Evolutionary conservation across 306 rosid genomes (phyloP), one percentile per base, ranked within the genome.

Genomic region (Glycine tomentella): DNA sequence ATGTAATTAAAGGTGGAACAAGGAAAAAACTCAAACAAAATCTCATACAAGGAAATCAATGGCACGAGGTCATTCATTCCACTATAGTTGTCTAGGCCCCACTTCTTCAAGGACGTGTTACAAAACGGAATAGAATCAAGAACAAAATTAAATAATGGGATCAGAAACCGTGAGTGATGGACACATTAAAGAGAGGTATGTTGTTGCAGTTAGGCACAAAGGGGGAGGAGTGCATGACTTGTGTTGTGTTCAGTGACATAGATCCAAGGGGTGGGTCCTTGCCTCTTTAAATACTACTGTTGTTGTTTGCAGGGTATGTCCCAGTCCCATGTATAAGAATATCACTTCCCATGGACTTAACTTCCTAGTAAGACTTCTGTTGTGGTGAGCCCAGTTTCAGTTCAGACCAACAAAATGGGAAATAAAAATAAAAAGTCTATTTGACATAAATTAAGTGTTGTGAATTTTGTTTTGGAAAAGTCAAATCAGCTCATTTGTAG

Each of bases 21-120:
- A 51, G 25, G 2, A 42, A 42, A 36, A 42, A 42, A 42, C 46
- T 6, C 61, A n/a, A n/a, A n/a, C n/a, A n/a, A n/a, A n/a, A n/a
- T n/a, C n/a, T n/a, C n/a, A n/a, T 55, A 15, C 31, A 55, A 2
- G 67, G 3, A 10, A 42, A 42, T 42, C 45, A 42, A 42, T 42
- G 45, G 45, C 62, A 76, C 15, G 50, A 69, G 50, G 63, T 40
- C 50, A 65, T 65, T n/a, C 50, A n/a, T 40, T 65, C 84, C 72
- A 89, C 91, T 81, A 80, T 50, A 52, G 56, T 25, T 31, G 25
- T 11, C 61, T 46, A 76, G 80, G 61, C 70, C 86, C 90, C 79
- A 68, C 86, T 69, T 74, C 14, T 75, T 74, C 33, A 57, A 76
- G 70, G 40, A 36, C 40, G 40, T 36, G 5, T 36, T 8, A 38